These are phyloP conservation scores for Fonsecaea erecta DNA, from an alignment of 2,329 filamentous ascomycete genomes.

Conservation along the genomic window DNA sequence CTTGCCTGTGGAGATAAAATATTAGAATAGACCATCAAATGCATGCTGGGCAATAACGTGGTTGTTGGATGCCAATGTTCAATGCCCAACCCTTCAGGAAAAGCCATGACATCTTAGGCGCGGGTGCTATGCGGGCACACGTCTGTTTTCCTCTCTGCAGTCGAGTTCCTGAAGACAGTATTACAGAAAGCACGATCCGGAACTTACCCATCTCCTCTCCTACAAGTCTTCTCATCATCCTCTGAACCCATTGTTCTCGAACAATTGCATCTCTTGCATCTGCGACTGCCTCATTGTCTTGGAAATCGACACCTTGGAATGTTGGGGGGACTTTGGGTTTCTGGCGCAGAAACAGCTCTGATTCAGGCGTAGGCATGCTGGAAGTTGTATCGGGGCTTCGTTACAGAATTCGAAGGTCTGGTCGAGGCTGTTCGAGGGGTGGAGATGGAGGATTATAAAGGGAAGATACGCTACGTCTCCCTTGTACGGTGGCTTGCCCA, in stretches of 20 bases:
- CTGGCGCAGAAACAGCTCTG: conserved; percentile 65
- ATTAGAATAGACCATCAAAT: not conserved
- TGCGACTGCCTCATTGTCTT: conserved; percentile 66
- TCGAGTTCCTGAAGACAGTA: too few species aligned
- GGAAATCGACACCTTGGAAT: conserved; percentile 70
- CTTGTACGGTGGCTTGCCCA: not conserved
- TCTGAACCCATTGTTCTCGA: conserved; percentile 70
- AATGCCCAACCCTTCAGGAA: not conserved
- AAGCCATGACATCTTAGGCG: not conserved
- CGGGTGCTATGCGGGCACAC: not conserved
- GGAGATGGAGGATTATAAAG: not conserved
- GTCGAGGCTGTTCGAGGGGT: not conserved
- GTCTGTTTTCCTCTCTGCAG: not conserved
- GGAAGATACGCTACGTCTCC: not conserved
- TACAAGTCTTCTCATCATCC: conserved; percentile 70
- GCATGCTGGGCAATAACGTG: not conserved
- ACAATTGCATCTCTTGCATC: conserved; percentile 69
- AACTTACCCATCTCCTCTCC: conserved; percentile 69
- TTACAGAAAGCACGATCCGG: not conserved
- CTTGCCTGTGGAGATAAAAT: conserved; percentile 60
- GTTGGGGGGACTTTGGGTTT: conserved; percentile 69
- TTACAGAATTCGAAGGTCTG: not conserved
- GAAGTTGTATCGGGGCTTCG: not conserved
- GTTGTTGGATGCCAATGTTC: not conserved
- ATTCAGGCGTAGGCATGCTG: conserved; percentile 69